A percentile compares a stretch with the other conserved stretches of the same genome.
Conservation (phyloP, 1,139 yeast species). For the Zygosaccharomyces pseudobailii region DNA sequence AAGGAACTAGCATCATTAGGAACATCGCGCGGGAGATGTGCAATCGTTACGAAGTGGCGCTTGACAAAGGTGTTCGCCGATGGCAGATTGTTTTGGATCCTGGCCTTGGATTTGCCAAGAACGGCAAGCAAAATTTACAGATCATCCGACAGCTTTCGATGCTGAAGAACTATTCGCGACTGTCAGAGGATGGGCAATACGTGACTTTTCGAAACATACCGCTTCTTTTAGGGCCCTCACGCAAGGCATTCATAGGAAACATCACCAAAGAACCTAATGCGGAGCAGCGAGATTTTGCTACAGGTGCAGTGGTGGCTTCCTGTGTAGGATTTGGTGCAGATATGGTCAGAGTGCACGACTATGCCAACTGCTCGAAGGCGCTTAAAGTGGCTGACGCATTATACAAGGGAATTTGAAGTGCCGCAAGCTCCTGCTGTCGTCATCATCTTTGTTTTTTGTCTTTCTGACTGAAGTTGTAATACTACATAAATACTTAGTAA, state of each 20-base stretch:
- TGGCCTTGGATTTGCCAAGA: conserved; percentile 92
- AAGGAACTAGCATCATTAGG: conserved; percentile 23
- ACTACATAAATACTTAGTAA: conserved; percentile 8
- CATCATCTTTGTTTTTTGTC: not conserved
- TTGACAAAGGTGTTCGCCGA: conserved; percentile 59
- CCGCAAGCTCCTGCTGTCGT: conserved; percentile 2
- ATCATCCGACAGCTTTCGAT: conserved; percentile 54
- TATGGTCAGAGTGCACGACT: conserved; percentile 88
- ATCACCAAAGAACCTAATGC: conserved; percentile 50
- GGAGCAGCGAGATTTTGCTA: conserved; percentile 62
- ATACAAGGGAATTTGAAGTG: conserved; percentile 37
- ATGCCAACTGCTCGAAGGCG: conserved; percentile 59
- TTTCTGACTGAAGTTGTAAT: conserved; percentile 4
- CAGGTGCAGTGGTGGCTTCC: conserved; percentile 72
- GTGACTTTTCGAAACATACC: conserved; percentile 40
- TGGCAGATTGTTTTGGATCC: conserved; percentile 96
- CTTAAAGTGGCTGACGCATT: conserved; percentile 67
- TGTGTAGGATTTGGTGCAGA: conserved; percentile 72
- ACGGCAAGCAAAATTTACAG: conserved; percentile 58
- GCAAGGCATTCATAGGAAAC: conserved; percentile 81
- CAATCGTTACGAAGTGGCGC: conserved; percentile 52
- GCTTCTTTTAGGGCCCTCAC: conserved; percentile 76
- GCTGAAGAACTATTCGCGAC: conserved; percentile 49
- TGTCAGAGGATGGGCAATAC: conserved; percentile 13
- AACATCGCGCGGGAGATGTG: conserved; percentile 65